Evolutionary conservation across 2,329 filamentous ascomycete species (phyloP), one percentile per base, ranked within the genome.

Genomic region (Gliomastix tumulicola): DNA sequence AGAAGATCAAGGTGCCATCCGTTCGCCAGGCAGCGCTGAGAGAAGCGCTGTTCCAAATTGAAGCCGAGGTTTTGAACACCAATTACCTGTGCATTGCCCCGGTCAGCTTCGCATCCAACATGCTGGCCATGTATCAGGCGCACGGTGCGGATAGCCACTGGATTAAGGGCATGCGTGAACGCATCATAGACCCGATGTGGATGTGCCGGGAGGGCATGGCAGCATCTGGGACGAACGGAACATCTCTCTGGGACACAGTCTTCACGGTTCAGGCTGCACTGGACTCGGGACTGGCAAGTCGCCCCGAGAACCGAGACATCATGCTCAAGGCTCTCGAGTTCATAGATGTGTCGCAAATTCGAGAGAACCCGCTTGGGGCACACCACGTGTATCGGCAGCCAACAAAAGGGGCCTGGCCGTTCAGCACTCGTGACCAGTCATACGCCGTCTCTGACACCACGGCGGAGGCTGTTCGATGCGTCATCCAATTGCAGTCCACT

Each of bases 401-500:
- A 44, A 74, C 87, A 20, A 90, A 90, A 59, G 88, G 88, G 2
- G 88, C 82, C 1, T 95, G 88, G 88, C 83, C 82, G 1, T 95
- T 95, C 59, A 92, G 85, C 58, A 95, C 79, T 48, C 82, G 79
- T 50, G 76, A 79, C 21, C 88, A 95, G 60, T 88, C 88, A 36
- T 95, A 95, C 55, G 86, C 84, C 0, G 88, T 95, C 31, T 88
- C 82, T 44, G 88, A 95, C 60, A 94, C 87, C 54, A 83, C 89
- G 3, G 81, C 86, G 0, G 88, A 95, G 64, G 87, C 79, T 4
- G 61, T 94, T 30, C 89, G 92, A 51, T 74, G 84, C 1, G 80
- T 88, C 11, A 74, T 95, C 25, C 71, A 85, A 45, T 70, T 94
- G 6, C 88, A 95, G 54, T 76, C 79, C 44, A 76, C 79, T 11